phyloP scores from a whole-genome alignment of 257 asterid genomes.

The Petunia secreta region DNA sequence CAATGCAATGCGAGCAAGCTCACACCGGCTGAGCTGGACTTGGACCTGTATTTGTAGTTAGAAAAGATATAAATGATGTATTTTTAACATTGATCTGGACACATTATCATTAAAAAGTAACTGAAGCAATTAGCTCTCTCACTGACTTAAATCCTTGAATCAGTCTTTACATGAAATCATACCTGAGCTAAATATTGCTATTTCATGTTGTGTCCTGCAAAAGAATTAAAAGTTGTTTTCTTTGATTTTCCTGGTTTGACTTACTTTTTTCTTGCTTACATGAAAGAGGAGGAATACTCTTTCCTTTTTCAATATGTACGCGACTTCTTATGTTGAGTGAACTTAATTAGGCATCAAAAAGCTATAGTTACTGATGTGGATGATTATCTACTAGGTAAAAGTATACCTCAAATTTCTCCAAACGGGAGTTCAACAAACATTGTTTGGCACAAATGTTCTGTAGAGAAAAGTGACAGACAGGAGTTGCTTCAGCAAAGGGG shows the following conservation, averaged over 20 bases:
- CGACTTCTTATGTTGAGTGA: neutral
- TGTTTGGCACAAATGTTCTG: constrained; percentile 90
- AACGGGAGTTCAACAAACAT: constrained; percentile 81
- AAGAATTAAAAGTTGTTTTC: neutral
- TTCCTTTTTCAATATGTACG: neutral
- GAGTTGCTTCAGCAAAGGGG: constrained; percentile 94
- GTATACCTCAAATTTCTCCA: constrained; percentile 42
- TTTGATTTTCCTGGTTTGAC: neutral
- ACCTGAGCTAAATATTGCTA: neutral
- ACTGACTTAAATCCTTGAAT: neutral
- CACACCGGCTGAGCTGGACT: no score
- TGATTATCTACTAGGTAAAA: constrained; percentile 49
- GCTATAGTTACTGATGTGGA: neutral
- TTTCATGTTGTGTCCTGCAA: neutral
- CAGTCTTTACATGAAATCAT: neutral
- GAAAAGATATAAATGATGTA: neutral
- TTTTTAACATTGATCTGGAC: neutral
- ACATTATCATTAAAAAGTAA: neutral
- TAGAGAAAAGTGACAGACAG: constrained; percentile 76
- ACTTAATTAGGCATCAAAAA: neutral
- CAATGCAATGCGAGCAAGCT: no score
- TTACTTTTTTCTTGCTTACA: neutral
- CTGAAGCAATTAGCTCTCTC: neutral
- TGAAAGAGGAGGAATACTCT: neutral
- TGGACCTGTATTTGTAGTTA: no score